Evolutionary conservation across 257 asterid genomes (phyloP).

Genomic region (Solanum corneliomulleri): DNA sequence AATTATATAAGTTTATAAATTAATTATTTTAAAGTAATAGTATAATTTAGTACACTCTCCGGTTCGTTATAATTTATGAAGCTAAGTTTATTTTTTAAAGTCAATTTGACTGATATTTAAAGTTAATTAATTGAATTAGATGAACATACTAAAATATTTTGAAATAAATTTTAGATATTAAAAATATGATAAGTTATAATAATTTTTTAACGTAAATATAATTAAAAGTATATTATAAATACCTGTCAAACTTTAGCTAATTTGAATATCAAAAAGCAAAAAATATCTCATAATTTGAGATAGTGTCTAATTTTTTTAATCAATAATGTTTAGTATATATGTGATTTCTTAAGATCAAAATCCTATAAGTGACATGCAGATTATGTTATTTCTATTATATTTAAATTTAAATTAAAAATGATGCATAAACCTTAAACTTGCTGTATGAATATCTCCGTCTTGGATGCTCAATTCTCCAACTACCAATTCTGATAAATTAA

Average conservation of each 20-base stretch:
- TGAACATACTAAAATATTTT: background rate
- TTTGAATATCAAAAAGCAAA: background rate
- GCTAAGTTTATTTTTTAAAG: background rate
- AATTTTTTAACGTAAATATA: background rate
- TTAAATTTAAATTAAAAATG: background rate
- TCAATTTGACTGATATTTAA: background rate
- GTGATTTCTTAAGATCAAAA: background rate
- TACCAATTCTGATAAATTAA: background rate
- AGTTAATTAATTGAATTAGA: background rate
- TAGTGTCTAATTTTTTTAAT: background rate
- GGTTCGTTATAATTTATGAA: background rate
- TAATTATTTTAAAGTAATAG: background rate
- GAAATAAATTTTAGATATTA: too few relatives aligned
- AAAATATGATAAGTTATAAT: background rate
- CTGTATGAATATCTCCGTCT: background rate
- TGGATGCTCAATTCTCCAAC: background rate
- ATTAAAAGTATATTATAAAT: background rate
- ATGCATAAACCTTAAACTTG: background rate
- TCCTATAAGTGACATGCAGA: background rate
- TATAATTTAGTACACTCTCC: background rate
- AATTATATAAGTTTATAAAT: background rate
- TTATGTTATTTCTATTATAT: background rate
- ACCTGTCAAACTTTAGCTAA: background rate
- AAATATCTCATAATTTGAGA: background rate
- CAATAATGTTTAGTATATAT: background rate